Base-by-base conservation (phyloP, 2,329 filamentous ascomycete species). In the Plectosphaerella cucumerina region DNA sequence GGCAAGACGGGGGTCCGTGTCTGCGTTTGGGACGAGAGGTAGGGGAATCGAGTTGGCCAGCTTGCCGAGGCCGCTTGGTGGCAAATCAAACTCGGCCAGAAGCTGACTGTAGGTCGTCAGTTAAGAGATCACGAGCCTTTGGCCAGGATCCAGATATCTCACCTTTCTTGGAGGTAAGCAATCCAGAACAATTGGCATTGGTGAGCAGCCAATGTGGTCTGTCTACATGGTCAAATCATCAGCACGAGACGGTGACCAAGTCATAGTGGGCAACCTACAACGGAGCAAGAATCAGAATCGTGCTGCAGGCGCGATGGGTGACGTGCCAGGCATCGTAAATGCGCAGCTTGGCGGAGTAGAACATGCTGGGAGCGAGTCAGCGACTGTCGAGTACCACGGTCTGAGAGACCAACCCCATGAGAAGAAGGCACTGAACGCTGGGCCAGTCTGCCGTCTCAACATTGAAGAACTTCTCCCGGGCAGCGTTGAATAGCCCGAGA, bases 171-270 rank as follows among this genome's bases (percentile, higher is more conserved):
- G 8, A 52, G 31, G 26, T 52, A 52, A 2, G 50, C 50, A 20
- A 52, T 45, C 50, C 50, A 52, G 20, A 44, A 52, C 3, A 52
- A 26, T 23, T 52, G 50, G 39, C 50, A 52, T 9, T 52, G 45
- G 8, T 52, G 45, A 3, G 46, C 45, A 14, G 35, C 41, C 21
- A 48, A 34, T 15, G 39, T 45, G 11, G 20, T 18, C 21, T 50
- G 48, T 20, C 48, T 46, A 20, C 6, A 15, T 11, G 33, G 17
- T n/a, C 1, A n/a, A 12, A 45, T 15, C 20, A 10, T 45, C 6
- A 31, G 22, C 6, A 6, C 17, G 15, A 15, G 11, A 8, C 15
- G 11, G 6, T 18, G 20, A 33, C 9, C 20, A 3, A 15, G 42
- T 14, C 9, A 6, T 15, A 5, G 23, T 10, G 11, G 17, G 18